phyloP scores from a whole-genome alignment of 1,139 yeast species.

The Yamadazyma siamensis region DNA sequence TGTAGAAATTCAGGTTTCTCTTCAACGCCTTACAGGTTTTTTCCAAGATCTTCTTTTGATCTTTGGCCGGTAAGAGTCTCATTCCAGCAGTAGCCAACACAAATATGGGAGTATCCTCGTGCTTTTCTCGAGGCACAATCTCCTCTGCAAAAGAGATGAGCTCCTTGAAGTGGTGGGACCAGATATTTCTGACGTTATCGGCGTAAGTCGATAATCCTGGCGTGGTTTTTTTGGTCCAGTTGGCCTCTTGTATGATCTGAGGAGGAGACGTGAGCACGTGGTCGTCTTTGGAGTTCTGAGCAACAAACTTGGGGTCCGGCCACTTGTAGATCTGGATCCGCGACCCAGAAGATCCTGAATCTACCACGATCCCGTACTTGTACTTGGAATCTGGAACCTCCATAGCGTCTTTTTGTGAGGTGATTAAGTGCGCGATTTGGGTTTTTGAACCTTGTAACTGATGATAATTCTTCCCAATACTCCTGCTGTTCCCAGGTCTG shows the following conservation, averaged over 20 bases:
- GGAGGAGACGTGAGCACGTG: slow-evolving; percentile 53
- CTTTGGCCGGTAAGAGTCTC: slow-evolving; percentile 54
- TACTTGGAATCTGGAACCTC: slow-evolving; percentile 14
- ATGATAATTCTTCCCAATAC: slow-evolving; percentile 35
- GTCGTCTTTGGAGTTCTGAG: slow-evolving; percentile 20
- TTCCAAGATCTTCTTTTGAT: slow-evolving; percentile 43
- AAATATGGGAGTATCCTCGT: slow-evolving; percentile 62
- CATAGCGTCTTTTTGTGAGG: no score
- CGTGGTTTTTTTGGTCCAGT: slow-evolving; percentile 58
- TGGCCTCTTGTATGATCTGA: slow-evolving; percentile 51
- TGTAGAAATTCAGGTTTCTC: slow-evolving; percentile 45
- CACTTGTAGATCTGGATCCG: slow-evolving; percentile 68
- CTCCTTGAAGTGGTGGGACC: slow-evolving; percentile 57
- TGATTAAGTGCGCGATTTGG: no score
- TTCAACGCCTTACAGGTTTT: slow-evolving; percentile 51
- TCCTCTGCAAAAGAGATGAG: slow-evolving; percentile 56
- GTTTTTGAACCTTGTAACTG: no score
- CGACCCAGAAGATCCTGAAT: slow-evolving; percentile 82
- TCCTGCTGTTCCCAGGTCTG: slow-evolving; percentile 24
- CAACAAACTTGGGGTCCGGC: slow-evolving; percentile 43
- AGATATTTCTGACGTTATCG: slow-evolving; percentile 47
- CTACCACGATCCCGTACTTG: slow-evolving; percentile 69
- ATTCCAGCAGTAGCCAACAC: slow-evolving; percentile 82
- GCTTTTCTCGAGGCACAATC: slow-evolving; percentile 53
- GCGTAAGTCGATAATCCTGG: slow-evolving; percentile 70